phyloP scores from a whole-genome alignment of 2,329 filamentous ascomycete species.

The Claviceps spartinae region DNA sequence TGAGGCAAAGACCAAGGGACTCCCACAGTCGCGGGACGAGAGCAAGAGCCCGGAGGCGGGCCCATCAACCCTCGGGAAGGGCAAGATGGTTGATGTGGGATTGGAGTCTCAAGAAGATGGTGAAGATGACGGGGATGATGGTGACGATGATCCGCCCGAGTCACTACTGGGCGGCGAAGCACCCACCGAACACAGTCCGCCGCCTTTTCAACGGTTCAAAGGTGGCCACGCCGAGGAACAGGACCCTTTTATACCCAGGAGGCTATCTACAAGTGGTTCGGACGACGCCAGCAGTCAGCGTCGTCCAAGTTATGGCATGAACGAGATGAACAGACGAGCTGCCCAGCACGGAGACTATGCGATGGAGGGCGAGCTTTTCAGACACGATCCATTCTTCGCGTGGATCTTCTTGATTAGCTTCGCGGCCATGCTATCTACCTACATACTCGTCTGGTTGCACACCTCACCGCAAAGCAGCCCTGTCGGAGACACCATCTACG shows the following conservation, averaged over 20 bases:
- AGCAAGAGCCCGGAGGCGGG: slow-evolving; percentile 15
- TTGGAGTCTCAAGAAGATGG: slow-evolving; percentile 54
- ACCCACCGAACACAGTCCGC: slow-evolving; percentile 38
- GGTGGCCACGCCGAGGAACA: slow-evolving; percentile 21
- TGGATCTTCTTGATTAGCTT: slow-evolving; percentile 78
- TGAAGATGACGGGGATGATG: slow-evolving; percentile 39
- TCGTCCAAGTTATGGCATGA: slow-evolving; percentile 20
- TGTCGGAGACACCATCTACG: slow-evolving; percentile 89
- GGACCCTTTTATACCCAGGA: slow-evolving; percentile 24
- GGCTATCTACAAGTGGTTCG: slow-evolving; percentile 31
- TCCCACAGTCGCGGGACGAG: slow-evolving; percentile 18
- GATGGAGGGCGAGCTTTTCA: slow-evolving; percentile 54
- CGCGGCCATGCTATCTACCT: slow-evolving; percentile 74
- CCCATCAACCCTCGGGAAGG: slow-evolving; percentile 28
- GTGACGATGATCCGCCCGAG: slow-evolving; percentile 43
- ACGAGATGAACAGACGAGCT: slow-evolving; percentile 18
- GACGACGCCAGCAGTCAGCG: slow-evolving; percentile 29
- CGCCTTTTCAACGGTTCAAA: slow-evolving; percentile 49
- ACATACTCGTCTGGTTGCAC: slow-evolving; percentile 80
- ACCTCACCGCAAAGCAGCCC: slow-evolving; percentile 60
- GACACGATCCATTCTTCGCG: slow-evolving; percentile 83
- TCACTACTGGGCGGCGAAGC: slow-evolving; percentile 44
- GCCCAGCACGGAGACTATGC: slow-evolving; percentile 34
- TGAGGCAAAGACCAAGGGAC: slow-evolving; percentile 29
- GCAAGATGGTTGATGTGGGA: slow-evolving; percentile 76